Evolutionary conservation across 768 basidiomycete genomes (phyloP).

Genomic region (Pisolithus sp.): DNA sequence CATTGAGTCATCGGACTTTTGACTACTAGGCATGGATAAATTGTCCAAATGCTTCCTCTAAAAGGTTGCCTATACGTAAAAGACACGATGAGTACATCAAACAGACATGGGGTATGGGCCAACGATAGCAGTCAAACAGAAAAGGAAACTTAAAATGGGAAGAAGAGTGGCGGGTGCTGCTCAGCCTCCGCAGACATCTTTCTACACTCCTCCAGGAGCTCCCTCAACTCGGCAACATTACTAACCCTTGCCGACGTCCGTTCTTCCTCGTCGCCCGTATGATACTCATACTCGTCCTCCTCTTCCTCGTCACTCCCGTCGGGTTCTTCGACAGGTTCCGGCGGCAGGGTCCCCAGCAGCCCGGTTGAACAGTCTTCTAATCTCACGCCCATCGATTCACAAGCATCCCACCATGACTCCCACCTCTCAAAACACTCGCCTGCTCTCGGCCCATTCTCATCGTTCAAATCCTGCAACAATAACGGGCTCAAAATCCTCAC

Average conservation of each 20-base stretch:
- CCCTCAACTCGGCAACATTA: constrained; percentile 40
- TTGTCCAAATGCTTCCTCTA: not conserved
- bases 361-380: constrained; percentile 76
- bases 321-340: constrained; percentile 23
- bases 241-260: constrained; percentile 18
- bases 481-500: constrained; percentile 53
- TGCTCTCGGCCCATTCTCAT: constrained; percentile 41
- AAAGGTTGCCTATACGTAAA: not conserved
- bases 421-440: constrained; percentile 44
- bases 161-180: constrained; percentile 21
- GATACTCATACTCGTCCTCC: constrained; percentile 24
- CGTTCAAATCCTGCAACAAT: constrained; percentile 53
- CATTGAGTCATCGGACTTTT: constrained; percentile 9
- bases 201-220: constrained; percentile 51
- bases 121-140: not conserved
- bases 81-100: not conserved
- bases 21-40: not conserved
- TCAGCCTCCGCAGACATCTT: constrained; percentile 34
- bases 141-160: constrained; percentile 1
- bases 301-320: constrained; percentile 29
- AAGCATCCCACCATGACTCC: constrained; percentile 64
- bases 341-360: constrained; percentile 41
- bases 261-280: constrained; percentile 29
- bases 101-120: not conserved
- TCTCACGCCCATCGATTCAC: constrained; percentile 41